Evolutionary conservation across 148 eudicot species (phyloP), one percentile per base, ranked within the genome.

Genomic region (Fallopia convolvulus): DNA sequence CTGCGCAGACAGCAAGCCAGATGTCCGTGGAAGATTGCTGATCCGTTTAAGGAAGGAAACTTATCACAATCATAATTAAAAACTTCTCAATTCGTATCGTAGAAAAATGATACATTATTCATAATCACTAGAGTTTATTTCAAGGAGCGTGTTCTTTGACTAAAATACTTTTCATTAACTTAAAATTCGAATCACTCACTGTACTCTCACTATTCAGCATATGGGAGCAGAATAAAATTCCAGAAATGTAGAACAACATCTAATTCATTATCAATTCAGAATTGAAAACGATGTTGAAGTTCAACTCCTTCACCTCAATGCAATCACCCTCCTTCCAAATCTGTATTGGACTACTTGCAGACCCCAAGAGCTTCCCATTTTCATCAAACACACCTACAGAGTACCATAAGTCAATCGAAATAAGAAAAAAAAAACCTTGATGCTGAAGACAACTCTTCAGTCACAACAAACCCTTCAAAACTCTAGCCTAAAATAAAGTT

Each of bases 21-120:
- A 96, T 96, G 88, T 96, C 99, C 47, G 99, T 96, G 74, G 99
- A 96, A 80, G 99, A 96, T 96, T 96, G 98, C 99, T 96, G 91
- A 76, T 79, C 76, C 70, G 70, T 53, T 53, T 79, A 40, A 71
- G 36, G 9, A 33, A 42, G 18, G 26, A 65, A 79, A 77, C 41
- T 46, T 14, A 61, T 48, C 52, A 17, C 8, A 68, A 15, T 74
- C 36, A 53, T 61, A 44, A 65, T 23, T 42, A 63, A 33, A 68
- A 36, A 15, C 44, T 36, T 20, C n/a, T 68, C 21, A 36, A 36
- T 2, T 21, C 15, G 30, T 63, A 26, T 63, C 39, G 2, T 63
- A 71, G 48, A 17, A 71, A 39, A 33, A 12, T 13, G 9, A 33
- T 68, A 68, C 17, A 68, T 68, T 23, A 63, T 63, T 44, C 74